A percentile compares a stretch with the other conserved stretches of the same genome.
Evolutionary conservation across 768 basidiomycete genomes (phyloP).

Genomic region (Tylopilus rubrobrunneus): DNA sequence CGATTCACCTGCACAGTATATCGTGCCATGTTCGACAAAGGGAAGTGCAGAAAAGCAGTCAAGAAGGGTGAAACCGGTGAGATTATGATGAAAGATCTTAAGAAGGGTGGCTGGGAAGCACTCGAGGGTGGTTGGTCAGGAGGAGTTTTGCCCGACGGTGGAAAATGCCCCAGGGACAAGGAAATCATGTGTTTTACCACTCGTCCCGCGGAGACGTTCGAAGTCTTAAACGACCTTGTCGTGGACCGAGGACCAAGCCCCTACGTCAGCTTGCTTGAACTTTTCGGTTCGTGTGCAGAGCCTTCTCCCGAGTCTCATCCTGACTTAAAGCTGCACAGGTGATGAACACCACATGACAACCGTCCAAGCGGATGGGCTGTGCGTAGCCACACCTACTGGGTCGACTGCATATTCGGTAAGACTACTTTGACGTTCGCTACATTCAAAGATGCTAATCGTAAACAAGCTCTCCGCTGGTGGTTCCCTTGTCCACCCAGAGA

Average conservation of each 20-base stretch:
- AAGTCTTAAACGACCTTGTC: constrained; percentile 93
- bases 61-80: constrained; percentile 94
- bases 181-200: constrained; percentile 99
- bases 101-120: constrained; percentile 93
- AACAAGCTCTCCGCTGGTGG: constrained; percentile 88
- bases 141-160: constrained; percentile 40
- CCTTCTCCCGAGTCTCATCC: not conserved
- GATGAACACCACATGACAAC: constrained; percentile 99
- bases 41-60: constrained; percentile 71
- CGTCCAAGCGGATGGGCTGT: constrained; percentile 95
- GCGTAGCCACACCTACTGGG: constrained; percentile 93
- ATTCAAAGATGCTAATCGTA: constrained; percentile 7
- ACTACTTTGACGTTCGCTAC: not conserved
- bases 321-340: constrained; percentile 44
- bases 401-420: constrained; percentile 97
- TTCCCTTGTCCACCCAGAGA: constrained; percentile 96
- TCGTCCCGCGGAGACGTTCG: constrained; percentile 91
- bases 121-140: constrained; percentile 75
- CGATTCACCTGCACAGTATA: constrained; percentile 99
- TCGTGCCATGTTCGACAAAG: constrained; percentile 77
- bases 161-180: constrained; percentile 70
- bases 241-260: constrained; percentile 98
- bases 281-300: constrained; percentile 71
- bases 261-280: constrained; percentile 91
- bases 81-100: constrained; percentile 93